Evolutionary conservation across 1,284 basidiomycete genomes (phyloP), one percentile per base, ranked within the genome.

Genomic region (Apiotrichum gracile): DNA sequence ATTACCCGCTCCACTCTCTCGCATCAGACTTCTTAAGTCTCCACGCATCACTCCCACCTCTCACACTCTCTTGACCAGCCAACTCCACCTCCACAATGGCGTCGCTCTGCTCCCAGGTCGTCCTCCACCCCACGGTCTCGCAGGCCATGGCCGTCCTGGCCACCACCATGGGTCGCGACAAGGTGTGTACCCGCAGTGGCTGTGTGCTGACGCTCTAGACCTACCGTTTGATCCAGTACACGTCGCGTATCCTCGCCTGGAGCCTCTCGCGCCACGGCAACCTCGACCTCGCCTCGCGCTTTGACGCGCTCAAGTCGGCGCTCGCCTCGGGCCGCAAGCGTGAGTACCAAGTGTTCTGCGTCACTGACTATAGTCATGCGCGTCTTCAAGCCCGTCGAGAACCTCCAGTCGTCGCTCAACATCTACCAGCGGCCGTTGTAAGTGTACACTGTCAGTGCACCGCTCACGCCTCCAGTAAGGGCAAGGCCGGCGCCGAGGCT

Each of bases 331-430:
- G 83, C 42, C 81, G 91, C 58, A 92, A 91, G 75, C 77, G 90
- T 91, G 69, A 60, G 86, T 57, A 35, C 10, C n/a, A 26, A 22
- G 31, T 31, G 13, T 21, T 8, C 26, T 10, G 37, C 26, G 24
- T 27, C 31, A 31, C 43, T 21, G 19, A 33, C 22, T 14, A 7
- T 67, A 96, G 92, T 97, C 48, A 81, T 97, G 81, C 83, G 94
- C 21, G 79, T 97, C 49, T 91, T 92, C 66, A 96, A 97, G 76
- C 92, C 92, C 27, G 66, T 96, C 59, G 94, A 98, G 73, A 91
- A 97, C 77, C 80, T 96, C 19, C 96, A 98, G 75, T 84, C 91
- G 4, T 91, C 91, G 22, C 78, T 97, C 52, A 87, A 86, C 60
- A 85, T 87, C n/a, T 78, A 84, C 17, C 78, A 85, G 31, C 56